Conservation (phyloP, 202 grass and related monocot genomes). For the Musa balbisiana region DNA sequence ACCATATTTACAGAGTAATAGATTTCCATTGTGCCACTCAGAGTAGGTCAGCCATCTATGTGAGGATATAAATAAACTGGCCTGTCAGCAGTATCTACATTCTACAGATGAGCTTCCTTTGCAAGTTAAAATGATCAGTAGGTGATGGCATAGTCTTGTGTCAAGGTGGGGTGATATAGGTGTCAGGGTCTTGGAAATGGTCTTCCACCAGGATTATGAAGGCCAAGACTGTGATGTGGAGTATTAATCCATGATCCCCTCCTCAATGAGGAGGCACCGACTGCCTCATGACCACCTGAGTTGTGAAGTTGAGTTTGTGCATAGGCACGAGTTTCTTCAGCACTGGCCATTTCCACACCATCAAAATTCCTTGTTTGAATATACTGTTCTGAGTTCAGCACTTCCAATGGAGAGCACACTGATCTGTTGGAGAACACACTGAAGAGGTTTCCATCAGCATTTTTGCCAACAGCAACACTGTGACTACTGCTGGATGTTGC, state of each 20-base stretch:
- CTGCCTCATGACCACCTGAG: conserved; percentile 17
- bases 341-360: background rate
- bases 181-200: conserved; percentile 29
- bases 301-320: conserved; percentile 18
- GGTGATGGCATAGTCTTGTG: no score
- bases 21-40: background rate
- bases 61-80: background rate
- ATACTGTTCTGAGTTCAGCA: conserved; percentile 22
- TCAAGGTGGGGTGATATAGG: background rate
- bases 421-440: conserved; percentile 29
- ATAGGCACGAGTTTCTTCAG: conserved; percentile 26
- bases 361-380: conserved; percentile 30
- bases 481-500: conserved; percentile 20
- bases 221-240: conserved; percentile 33
- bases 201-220: conserved; percentile 27
- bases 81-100: background rate
- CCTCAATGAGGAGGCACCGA: conserved; percentile 27
- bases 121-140: no score
- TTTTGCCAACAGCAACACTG: conserved; percentile 28
- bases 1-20: background rate
- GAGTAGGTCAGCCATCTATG: background rate
- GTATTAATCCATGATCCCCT: conserved; percentile 38
- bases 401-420: conserved; percentile 17
- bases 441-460: conserved; percentile 38
- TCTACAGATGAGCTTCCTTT: no score